Base-by-base conservation (phyloP, 352 stramenopile genomes). In the Phytophthora fragariae region DNA sequence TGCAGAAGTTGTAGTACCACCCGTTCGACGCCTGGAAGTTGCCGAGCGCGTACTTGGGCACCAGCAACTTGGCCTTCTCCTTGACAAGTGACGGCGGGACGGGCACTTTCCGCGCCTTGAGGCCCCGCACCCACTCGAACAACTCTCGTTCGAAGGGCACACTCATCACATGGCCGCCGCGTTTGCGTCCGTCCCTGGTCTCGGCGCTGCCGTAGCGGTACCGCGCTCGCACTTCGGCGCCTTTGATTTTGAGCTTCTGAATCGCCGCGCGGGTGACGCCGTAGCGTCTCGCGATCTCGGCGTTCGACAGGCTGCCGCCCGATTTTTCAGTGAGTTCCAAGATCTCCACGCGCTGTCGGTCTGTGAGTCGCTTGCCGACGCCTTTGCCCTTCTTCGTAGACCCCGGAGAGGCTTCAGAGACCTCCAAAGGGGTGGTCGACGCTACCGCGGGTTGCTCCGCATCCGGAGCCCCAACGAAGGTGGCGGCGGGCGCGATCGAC, bases 1-100 rank as follows among this genome's bases (percentile, higher is more conserved):
- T 76, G 65, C 76, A 83, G 35, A 88, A 88, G 60, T 82, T 83
- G 68, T 85, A 85, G 62, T 88, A 88, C 78, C 80, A 88, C 56
- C 80, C 80, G 39, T 84, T 85, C 5, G 80, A 88, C 39, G 80
- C 80, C 47, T 82, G 76, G 37, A 88, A 88, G 54, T 61, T 68
- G 12, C 73, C 73, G 6, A 86, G 61, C 5, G 52, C 60, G 68
- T 86, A 84, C 68, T 85, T 85, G 31, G 78, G 80, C 65, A 85
- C 75, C 57, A 88, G 57, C 29, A 84, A 63, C 61, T 81, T 82
- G 12, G 80, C 80, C 47, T 88, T 88, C 59, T 88, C 80, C 68
- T 84, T 83, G 37, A 88, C 76, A 54, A 84, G 76, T 8, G 80
- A 84, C 37, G 80, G 79, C 37, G 76, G 77, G 14, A 88, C 80